These are phyloP conservation scores for Phytophthora pistaciae DNA, from an alignment of 352 stramenopile species.

Conservation along the genomic window DNA sequence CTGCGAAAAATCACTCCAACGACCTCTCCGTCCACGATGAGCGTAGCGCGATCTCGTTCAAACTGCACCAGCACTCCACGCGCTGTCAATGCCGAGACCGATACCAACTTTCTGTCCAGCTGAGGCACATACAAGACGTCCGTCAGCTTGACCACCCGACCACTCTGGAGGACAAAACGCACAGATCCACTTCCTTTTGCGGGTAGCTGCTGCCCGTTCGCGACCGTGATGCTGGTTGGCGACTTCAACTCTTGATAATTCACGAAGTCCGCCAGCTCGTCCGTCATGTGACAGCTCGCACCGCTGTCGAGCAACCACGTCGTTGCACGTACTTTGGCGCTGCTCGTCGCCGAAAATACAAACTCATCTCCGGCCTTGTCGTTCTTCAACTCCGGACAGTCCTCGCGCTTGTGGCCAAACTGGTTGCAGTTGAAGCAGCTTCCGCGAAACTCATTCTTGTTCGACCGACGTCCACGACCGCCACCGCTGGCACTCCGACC, in stretches of 20 bases:
- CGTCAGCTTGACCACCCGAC: conserved; percentile 13
- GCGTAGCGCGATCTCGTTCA: not conserved
- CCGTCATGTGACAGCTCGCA: conserved; percentile 14
- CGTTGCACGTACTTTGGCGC: not conserved
- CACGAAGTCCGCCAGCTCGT: conserved; percentile 13
- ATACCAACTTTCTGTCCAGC: conserved; percentile 20
- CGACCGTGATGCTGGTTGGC: not conserved
- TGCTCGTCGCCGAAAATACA: conserved; percentile 14
- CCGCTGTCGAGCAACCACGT: conserved; percentile 35
- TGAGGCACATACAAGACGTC: conserved; percentile 31
- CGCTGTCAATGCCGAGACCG: conserved; percentile 11
- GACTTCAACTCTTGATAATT: not conserved
- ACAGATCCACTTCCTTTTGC: not conserved
- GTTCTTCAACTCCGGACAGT: not conserved
- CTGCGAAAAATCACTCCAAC: not conserved
- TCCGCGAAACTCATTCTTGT: not conserved
- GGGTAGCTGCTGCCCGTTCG: not conserved
- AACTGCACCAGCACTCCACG: conserved; percentile 10
- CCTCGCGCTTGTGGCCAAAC: conserved; percentile 1
- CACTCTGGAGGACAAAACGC: not conserved
- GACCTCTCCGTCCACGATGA: not conserved
- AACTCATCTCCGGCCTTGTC: not conserved
- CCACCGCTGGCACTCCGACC: not conserved
- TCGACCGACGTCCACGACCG: not conserved
- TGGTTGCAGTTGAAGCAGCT: conserved; percentile 14